Base-by-base conservation (phyloP, 2,329 filamentous ascomycete species). In the Beauveria bassiana region DNA sequence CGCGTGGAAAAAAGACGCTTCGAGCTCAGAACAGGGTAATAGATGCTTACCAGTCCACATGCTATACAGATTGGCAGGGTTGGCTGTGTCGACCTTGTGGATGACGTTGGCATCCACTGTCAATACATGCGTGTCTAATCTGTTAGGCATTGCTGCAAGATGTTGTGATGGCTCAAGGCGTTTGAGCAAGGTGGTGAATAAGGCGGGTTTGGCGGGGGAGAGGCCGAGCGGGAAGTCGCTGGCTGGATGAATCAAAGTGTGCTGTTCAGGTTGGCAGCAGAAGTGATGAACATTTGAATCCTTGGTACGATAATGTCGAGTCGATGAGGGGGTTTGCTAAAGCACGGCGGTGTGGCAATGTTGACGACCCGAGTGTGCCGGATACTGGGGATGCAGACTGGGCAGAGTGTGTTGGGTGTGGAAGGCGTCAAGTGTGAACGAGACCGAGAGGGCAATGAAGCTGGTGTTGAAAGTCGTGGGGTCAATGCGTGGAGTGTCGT, bases 41-140 rank as follows among this genome's bases (percentile, higher is more conserved):
- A 14, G 50, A 9, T 26, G 82, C 90, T 84, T 78, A 96, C 92
- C 91, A 74, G 91, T 93, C 92, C 93, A 96, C 85, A 98, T 96
- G 79, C 90, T 93, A 78, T 95, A 96, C 57, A 98, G 85, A 72
- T 93, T 96, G 77, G 96, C 91, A 31, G 91, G 88, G 74, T 96
- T 96, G 67, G 88, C 84, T 1, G 93, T 96, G 77, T 98, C 93
- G 70, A 98, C 91, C 74, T 96, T 91, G 80, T 95, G 90, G 74
- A 99, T 93, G 68, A 93, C 89, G 72, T 88, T 90, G 66, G 91
- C 87, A 79, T 97, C 92, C 74, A 98, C 90, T 65, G 91, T 92
- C 71, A 98, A 82, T 73, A 98, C 90, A 70, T 93, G 90, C 64
- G 89, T 88, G 75, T 90, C 86, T 75, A 96, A 82, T 77, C 85